Evolutionary conservation across 305 asterid species (phyloP).

Genomic region (Lippia alba): DNA sequence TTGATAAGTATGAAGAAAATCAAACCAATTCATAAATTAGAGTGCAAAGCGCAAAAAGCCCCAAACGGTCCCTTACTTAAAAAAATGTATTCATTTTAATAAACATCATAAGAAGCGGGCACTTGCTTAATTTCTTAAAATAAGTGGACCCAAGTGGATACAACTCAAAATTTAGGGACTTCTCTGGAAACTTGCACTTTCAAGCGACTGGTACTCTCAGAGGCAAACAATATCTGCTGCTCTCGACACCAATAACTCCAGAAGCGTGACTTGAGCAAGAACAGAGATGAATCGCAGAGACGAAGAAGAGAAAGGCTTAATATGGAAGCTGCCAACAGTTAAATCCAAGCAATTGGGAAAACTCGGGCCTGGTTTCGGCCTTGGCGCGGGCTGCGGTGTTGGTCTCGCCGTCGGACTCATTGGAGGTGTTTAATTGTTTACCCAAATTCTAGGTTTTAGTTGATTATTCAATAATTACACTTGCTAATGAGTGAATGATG

Average conservation of each 20-base stretch:
- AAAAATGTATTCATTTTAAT: too few species aligned
- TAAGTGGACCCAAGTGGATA: not conserved
- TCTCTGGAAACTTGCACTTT: not conserved
- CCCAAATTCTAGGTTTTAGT: slow-evolving; percentile 1
- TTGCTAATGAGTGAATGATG: not conserved
- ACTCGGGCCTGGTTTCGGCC: slow-evolving; percentile 85
- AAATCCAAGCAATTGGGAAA: slow-evolving; percentile 69
- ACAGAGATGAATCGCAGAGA: slow-evolving; percentile 41
- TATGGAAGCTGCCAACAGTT: slow-evolving; percentile 82
- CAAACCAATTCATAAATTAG: too few species aligned
- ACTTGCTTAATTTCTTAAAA: not conserved
- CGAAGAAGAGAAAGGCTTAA: slow-evolving; percentile 61
- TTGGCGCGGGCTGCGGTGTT: slow-evolving; percentile 91
- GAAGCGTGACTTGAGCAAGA: not conserved
- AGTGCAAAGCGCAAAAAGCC: too few species aligned
- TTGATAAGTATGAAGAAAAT: too few species aligned
- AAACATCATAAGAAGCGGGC: too few species aligned
- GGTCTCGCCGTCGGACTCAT: slow-evolving; percentile 81
- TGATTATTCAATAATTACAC: not conserved
- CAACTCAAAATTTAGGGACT: not conserved
- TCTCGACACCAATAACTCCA: not conserved
- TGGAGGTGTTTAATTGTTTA: slow-evolving; percentile 49
- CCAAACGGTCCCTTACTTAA: too few species aligned
- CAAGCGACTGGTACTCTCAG: not conserved
- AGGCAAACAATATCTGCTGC: not conserved